Evolutionary conservation across 129 eudicot species (phyloP).

Genomic region (Lactuca sativa): DNA sequence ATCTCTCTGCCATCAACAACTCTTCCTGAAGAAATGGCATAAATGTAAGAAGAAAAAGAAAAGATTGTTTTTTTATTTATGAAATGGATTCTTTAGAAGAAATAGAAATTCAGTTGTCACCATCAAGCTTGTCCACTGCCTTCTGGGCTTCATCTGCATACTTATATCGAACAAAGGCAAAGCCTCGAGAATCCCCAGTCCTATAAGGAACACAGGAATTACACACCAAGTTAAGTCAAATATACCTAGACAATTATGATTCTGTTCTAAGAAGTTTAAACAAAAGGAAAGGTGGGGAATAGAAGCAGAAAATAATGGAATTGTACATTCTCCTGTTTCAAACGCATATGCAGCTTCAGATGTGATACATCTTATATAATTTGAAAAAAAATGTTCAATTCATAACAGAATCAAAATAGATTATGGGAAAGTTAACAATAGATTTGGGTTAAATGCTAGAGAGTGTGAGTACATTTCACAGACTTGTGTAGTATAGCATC

Average conservation of each 20-base stretch:
- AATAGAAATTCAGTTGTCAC: conserved; percentile 15
- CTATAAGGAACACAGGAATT: conserved; percentile 25
- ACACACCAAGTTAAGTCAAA: not conserved
- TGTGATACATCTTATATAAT: not conserved
- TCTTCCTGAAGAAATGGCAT: conserved; percentile 45
- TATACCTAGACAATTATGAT: too few relatives aligned
- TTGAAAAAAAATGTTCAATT: not conserved
- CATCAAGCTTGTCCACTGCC: conserved; percentile 98
- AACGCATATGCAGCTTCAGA: not conserved
- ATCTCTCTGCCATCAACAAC: conserved; percentile 97
- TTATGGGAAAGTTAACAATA: too few relatives aligned
- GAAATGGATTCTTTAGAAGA: not conserved
- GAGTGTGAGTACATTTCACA: too few relatives aligned
- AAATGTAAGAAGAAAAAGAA: not conserved
- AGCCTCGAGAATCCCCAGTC: conserved; percentile 99
- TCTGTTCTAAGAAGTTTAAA: too few relatives aligned
- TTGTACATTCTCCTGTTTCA: not conserved
- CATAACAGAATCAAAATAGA: not conserved
- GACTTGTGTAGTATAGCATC: too few relatives aligned
- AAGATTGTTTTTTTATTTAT: not conserved
- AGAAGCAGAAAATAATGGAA: too few relatives aligned
- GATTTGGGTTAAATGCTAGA: too few relatives aligned
- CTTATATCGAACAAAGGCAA: conserved; percentile 97
- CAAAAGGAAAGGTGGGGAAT: too few relatives aligned
- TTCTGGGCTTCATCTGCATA: conserved; percentile 94